Percentiles rank a stretch among this genome's conserved stretches.
These are phyloP conservation scores for Emiliania huxleyi DNA, from an alignment of 78 protist species.

Conservation along the genomic window DNA sequence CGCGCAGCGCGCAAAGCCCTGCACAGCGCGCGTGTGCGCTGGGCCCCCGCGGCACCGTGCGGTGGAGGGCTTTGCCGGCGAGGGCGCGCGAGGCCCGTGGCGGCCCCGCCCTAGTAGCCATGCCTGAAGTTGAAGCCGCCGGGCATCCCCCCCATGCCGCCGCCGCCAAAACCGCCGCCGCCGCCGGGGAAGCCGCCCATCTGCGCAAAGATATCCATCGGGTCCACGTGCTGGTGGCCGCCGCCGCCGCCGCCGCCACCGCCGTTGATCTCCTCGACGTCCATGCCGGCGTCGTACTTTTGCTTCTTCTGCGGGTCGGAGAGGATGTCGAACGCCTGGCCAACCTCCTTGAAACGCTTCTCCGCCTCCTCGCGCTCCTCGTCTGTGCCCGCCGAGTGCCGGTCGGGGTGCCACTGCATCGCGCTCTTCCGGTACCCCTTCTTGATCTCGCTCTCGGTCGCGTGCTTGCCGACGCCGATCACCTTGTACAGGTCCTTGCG, in stretches of 20 bases:
- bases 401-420: neutral
- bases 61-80: too few species aligned
- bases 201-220: neutral
- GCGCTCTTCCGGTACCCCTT: neutral
- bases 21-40: too few species aligned
- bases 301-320: neutral
- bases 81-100: too few species aligned
- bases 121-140: neutral
- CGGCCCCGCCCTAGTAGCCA: too few species aligned
- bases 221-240: neutral
- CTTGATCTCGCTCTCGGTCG: neutral
- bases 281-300: neutral
- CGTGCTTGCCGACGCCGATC: neutral
- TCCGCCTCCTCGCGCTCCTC: neutral
- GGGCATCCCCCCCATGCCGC: neutral
- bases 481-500: conserved; percentile 16
- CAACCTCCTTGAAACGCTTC: neutral
- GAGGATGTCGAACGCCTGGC: conserved; percentile 10
- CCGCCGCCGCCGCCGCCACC: neutral
- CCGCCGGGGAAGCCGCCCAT: neutral
- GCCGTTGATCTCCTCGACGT: conserved; percentile 7
- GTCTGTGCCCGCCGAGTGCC: neutral
- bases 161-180: neutral
- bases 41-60: too few species aligned
- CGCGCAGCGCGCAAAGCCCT: too few species aligned